Conservation (phyloP, 495 filamentous ascomycete species). For the Trichoderma asperelloides region DNA sequence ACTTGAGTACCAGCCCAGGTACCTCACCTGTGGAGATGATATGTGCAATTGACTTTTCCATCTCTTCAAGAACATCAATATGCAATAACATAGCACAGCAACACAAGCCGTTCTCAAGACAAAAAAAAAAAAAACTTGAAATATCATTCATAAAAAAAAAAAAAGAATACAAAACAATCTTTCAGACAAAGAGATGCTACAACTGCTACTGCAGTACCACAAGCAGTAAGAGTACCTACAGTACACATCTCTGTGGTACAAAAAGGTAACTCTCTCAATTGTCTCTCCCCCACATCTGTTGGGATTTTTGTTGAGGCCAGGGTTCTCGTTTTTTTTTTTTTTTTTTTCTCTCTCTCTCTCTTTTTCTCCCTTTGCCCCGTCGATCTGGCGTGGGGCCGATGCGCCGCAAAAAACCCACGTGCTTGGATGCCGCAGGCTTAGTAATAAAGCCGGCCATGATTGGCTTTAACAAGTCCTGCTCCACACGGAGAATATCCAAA, state of each 20-base stretch:
- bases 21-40: too few relatives aligned
- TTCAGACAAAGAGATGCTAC: not conserved
- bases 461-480: too few relatives aligned
- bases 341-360: not conserved
- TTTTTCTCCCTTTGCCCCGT: not conserved
- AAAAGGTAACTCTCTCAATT: not conserved
- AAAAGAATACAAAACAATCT: not conserved
- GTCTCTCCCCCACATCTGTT: conserved; percentile 4
- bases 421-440: not conserved
- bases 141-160: too few relatives aligned
- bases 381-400: conserved; percentile 5
- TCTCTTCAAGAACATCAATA: too few relatives aligned
- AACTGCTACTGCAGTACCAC: not conserved
- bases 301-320: conserved; percentile 1
- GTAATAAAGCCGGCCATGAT: too few relatives aligned
- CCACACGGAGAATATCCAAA: too few relatives aligned
- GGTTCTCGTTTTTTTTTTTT: not conserved
- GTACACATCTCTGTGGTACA: not conserved
- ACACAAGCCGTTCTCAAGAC: too few relatives aligned
- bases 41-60: too few relatives aligned
- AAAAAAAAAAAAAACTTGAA: too few relatives aligned
- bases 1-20: too few relatives aligned
- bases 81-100: too few relatives aligned
- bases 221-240: not conserved
- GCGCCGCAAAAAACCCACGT: conserved; percentile 6